phyloP scores from a whole-genome alignment of 225 moss, liverwort and hornwort genomes.

The Neckera pumila region DNA sequence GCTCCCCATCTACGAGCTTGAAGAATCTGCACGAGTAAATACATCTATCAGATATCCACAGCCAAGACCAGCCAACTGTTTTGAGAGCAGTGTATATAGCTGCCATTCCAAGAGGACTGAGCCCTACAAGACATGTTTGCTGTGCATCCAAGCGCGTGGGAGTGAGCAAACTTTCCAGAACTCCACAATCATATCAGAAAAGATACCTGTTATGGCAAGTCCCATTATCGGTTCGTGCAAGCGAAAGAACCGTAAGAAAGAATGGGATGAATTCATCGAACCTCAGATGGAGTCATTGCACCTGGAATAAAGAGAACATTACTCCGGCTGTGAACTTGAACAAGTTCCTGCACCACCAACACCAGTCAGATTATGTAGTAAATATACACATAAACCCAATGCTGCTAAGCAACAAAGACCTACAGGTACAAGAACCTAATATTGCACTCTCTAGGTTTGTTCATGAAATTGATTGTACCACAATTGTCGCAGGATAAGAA shows the following conservation, averaged over 20 bases:
- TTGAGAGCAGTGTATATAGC: background rate
- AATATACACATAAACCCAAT: background rate
- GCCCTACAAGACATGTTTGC: background rate
- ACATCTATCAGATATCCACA: background rate
- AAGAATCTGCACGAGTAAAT: constrained; percentile 34
- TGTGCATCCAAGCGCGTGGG: background rate
- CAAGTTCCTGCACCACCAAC: constrained; percentile 32
- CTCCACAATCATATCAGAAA: background rate
- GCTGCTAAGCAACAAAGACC: background rate
- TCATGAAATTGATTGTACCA: background rate
- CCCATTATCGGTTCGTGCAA: background rate
- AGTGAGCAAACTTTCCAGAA: background rate
- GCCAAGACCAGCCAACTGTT: background rate
- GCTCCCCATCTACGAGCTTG: constrained; percentile 67
- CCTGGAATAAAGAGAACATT: constrained; percentile 63
- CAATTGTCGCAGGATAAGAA: background rate
- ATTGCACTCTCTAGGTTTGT: background rate
- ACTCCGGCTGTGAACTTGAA: constrained; percentile 31
- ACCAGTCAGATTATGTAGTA: background rate
- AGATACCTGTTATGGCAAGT: background rate
- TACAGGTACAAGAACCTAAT: background rate
- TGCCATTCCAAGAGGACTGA: background rate
- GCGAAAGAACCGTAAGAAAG: background rate
- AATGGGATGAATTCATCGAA: background rate
- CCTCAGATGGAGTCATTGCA: constrained; percentile 76